phyloP scores from a whole-genome alignment of 208 protist genomes.

The Crithidia thermophila region DNA sequence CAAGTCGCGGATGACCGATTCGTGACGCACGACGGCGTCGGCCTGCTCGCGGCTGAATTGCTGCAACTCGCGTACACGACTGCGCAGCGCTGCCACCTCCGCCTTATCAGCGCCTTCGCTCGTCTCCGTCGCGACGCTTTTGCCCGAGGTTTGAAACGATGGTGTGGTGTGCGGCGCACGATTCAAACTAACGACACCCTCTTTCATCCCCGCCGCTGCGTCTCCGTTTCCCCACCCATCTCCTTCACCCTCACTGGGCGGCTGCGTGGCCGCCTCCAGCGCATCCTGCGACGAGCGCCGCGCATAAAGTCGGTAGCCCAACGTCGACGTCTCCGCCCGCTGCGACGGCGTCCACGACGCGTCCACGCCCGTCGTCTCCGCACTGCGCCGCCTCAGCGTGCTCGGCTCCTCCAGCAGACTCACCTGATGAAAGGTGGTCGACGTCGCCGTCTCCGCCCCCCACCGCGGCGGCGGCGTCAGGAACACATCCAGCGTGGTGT shows the following conservation, averaged over 20 bases:
- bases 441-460: constrained; percentile 3
- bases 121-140: too few species aligned
- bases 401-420: too few species aligned
- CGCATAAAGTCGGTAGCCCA: constrained; percentile 14
- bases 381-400: too few species aligned
- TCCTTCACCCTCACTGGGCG: too few species aligned
- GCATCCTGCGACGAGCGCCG: background rate
- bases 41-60: constrained; percentile 14
- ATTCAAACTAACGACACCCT: too few species aligned
- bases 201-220: too few species aligned
- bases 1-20: constrained; percentile 2
- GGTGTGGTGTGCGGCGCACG: too few species aligned
- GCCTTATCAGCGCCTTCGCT: too few species aligned
- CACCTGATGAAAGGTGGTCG: constrained; percentile 2
- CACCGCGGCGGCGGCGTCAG: constrained; percentile 14
- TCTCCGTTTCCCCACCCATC: background rate
- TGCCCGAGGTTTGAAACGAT: too few species aligned
- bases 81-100: constrained; percentile 15
- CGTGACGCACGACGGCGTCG: constrained; percentile 20
- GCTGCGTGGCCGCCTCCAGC: background rate
- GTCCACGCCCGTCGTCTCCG: background rate
- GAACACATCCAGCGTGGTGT: background rate
- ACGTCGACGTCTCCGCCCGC: constrained; percentile 7
- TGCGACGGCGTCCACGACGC: background rate
- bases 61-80: constrained; percentile 27